Conservation (phyloP, 2,329 filamentous ascomycete species). For the Microdochium bolleyi region DNA sequence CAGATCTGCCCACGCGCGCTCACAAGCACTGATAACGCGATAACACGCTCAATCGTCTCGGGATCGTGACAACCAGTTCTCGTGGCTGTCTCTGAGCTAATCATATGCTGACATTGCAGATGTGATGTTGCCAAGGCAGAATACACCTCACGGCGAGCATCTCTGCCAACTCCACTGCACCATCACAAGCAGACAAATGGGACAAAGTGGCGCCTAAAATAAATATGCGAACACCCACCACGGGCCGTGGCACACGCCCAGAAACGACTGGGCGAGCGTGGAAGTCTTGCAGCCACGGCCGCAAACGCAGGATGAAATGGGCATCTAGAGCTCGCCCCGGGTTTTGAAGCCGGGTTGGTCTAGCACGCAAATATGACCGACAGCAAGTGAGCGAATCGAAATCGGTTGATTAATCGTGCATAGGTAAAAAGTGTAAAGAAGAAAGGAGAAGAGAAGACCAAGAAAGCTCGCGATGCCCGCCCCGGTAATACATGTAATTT, state of each 20-base stretch:
- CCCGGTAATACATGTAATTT: background rate
- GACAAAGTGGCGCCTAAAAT: background rate
- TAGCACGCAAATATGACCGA: constrained; percentile 57
- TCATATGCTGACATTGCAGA: too few species aligned
- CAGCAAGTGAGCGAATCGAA: constrained; percentile 38
- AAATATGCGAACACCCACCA: background rate
- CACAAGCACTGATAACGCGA: too few species aligned
- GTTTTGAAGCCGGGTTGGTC: constrained; percentile 27
- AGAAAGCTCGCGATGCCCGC: constrained; percentile 1
- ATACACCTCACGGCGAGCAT: too few species aligned
- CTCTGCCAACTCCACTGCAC: too few species aligned
- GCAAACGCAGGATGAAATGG: background rate
- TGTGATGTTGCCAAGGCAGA: too few species aligned
- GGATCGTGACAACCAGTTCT: too few species aligned
- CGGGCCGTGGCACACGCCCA: background rate
- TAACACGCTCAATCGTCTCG: too few species aligned
- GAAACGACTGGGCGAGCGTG: background rate
- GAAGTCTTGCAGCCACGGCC: background rate
- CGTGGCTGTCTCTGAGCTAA: too few species aligned
- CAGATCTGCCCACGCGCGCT: too few species aligned
- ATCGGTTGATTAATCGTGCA: constrained; percentile 57
- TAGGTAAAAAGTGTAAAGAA: constrained; percentile 33
- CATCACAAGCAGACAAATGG: too few species aligned
- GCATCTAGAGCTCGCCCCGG: background rate
- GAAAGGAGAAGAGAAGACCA: constrained; percentile 14